phyloP scores from a whole-genome alignment of 495 filamentous ascomycete species.

The Podospora sp. region DNA sequence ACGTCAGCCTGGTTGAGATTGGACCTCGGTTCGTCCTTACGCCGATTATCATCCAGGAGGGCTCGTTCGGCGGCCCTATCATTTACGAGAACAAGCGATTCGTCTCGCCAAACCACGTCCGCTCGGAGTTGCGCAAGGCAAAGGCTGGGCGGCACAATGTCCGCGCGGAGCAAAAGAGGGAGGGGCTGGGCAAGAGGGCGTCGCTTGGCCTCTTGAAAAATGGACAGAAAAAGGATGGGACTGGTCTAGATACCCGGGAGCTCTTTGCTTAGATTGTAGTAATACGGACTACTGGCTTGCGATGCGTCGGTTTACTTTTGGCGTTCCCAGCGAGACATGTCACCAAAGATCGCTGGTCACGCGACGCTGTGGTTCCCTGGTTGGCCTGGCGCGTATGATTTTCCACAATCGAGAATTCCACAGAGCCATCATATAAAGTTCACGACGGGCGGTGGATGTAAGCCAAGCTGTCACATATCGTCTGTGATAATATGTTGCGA shows the following conservation, averaged over 20 bases:
- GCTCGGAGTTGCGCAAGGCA: slow-evolving; percentile 71
- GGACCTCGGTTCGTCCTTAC: slow-evolving; percentile 94
- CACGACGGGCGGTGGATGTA: background rate
- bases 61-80: slow-evolving; percentile 92
- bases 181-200: slow-evolving; percentile 71
- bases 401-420: no score
- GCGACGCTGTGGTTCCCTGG: background rate
- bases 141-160: slow-evolving; percentile 76
- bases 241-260: slow-evolving; percentile 76
- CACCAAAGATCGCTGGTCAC: background rate
- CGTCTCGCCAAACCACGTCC: slow-evolving; percentile 92
- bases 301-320: slow-evolving; percentile 3
- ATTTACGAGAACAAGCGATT: slow-evolving; percentile 99
- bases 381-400: no score
- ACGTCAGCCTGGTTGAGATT: slow-evolving; percentile 86
- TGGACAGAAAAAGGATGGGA: slow-evolving; percentile 60
- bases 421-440: background rate
- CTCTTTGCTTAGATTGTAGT: slow-evolving; percentile 68
- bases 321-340: background rate
- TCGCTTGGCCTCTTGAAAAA: slow-evolving; percentile 72
- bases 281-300: slow-evolving; percentile 18
- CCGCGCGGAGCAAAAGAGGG: slow-evolving; percentile 70
- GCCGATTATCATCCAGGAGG: slow-evolving; percentile 94
- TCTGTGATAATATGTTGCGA: background rate
- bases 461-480: background rate